phyloP scores from a whole-genome alignment of 768 basidiomycete genomes.

The Tricholoma hemisulphureum region DNA sequence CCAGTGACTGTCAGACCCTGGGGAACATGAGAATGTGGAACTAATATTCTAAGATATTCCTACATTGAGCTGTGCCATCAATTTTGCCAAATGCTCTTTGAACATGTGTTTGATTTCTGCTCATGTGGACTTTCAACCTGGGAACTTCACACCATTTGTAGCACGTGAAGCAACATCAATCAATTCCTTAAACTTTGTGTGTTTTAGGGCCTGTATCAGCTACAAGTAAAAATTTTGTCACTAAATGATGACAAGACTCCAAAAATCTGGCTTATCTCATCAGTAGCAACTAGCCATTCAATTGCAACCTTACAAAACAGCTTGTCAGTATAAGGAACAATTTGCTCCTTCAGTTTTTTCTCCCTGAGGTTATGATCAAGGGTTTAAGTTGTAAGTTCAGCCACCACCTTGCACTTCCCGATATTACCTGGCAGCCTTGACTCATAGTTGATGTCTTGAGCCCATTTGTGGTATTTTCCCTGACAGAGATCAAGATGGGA shows the following conservation, averaged over 20 bases:
- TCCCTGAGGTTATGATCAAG: slow-evolving; percentile 27
- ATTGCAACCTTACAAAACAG: slow-evolving; percentile 19
- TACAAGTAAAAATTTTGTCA: background rate
- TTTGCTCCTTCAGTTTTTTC: slow-evolving; percentile 9
- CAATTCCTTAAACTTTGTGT: slow-evolving; percentile 36
- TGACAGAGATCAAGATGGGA: background rate
- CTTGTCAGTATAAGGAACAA: slow-evolving; percentile 28
- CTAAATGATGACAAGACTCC: background rate
- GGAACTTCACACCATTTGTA: slow-evolving; percentile 37
- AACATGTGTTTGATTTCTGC: slow-evolving; percentile 30
- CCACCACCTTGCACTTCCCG: slow-evolving; percentile 13
- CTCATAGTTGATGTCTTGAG: slow-evolving; percentile 20
- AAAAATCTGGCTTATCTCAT: slow-evolving; percentile 30
- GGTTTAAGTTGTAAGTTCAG: slow-evolving; percentile 7
- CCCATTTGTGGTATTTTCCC: slow-evolving; percentile 27
- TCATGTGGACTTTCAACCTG: slow-evolving; percentile 23
- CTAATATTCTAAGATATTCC: background rate
- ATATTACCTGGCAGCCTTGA: slow-evolving; percentile 29
- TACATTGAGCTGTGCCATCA: background rate
- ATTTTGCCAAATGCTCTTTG: slow-evolving; percentile 13
- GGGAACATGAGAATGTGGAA: slow-evolving; percentile 1
- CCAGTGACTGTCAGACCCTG: background rate
- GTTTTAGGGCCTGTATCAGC: slow-evolving; percentile 26
- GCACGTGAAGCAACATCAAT: slow-evolving; percentile 36
- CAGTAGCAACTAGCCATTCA: slow-evolving; percentile 37